Conservation (phyloP, 164 flowering plant species). For the Annona cherimola region DNA sequence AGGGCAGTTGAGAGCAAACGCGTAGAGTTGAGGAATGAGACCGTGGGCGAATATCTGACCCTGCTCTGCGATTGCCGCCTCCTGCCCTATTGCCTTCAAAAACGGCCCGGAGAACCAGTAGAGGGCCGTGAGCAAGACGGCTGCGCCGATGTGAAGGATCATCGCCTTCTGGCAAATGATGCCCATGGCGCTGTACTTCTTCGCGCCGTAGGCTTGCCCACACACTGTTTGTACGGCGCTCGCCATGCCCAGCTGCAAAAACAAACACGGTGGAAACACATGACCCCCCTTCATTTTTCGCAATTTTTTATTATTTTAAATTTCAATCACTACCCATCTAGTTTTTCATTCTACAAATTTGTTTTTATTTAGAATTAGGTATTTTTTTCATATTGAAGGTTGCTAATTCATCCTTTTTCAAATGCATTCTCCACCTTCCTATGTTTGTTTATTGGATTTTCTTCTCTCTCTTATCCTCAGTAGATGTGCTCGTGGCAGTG, state of each 20-base stretch:
- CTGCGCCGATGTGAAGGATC: constrained; percentile 56
- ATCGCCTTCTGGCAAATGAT: constrained; percentile 74
- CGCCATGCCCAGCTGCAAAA: constrained; percentile 77
- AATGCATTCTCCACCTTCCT: too few relatives aligned
- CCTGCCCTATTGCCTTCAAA: constrained; percentile 53
- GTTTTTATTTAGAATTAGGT: too few relatives aligned
- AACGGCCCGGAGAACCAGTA: constrained; percentile 62
- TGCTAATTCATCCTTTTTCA: too few relatives aligned
- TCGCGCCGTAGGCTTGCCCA: constrained; percentile 79
- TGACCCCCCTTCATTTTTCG: too few relatives aligned
- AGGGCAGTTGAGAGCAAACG: constrained; percentile 66
- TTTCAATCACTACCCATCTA: too few relatives aligned
- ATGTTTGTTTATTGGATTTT: too few relatives aligned
- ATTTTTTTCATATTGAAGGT: too few relatives aligned
- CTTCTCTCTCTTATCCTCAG: too few relatives aligned
- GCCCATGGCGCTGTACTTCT: constrained; percentile 46
- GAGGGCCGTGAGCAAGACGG: constrained; percentile 48
- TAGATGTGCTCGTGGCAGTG: too few relatives aligned
- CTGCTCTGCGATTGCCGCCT: constrained; percentile 37
- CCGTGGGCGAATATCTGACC: constrained; percentile 71
- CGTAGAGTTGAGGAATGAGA: constrained; percentile 58
- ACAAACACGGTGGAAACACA: constrained; percentile 11
- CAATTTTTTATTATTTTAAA: too few relatives aligned
- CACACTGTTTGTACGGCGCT: constrained; percentile 85
- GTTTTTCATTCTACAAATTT: too few relatives aligned